A percentile compares a stretch with the other conserved stretches of the same genome.
Evolutionary conservation across 257 asterid genomes (phyloP).

Genomic region (Salvia rosmarinus): DNA sequence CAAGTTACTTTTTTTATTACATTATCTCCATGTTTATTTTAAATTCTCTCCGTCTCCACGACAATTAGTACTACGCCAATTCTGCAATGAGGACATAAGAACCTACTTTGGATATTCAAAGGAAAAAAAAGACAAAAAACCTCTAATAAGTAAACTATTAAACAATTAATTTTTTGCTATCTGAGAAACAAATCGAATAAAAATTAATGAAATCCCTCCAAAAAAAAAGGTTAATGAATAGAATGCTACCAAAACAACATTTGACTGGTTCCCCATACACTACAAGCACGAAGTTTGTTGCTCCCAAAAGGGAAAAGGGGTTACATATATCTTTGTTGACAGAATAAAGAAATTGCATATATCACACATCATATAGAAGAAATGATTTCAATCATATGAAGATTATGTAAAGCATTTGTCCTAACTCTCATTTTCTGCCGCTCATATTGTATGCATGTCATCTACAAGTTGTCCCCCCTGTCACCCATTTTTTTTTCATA

Average conservation of each 20-base stretch:
- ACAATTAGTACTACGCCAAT: too few species aligned
- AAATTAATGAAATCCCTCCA: too few species aligned
- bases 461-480: constrained; percentile 17
- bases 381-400: too few species aligned
- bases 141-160: not conserved
- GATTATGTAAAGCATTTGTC: too few species aligned
- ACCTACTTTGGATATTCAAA: too few species aligned
- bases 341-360: not conserved
- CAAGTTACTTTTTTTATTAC: too few species aligned
- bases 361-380: too few species aligned
- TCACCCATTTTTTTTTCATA: constrained; percentile 45
- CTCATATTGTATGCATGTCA: constrained; percentile 13
- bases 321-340: not conserved
- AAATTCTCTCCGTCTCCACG: too few species aligned
- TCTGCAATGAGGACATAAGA: too few species aligned
- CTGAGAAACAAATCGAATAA: not conserved
- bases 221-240: not conserved
- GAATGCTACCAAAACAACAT: constrained; percentile 6
- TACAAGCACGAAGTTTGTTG: constrained; percentile 12
- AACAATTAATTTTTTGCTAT: too few species aligned
- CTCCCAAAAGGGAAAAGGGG: constrained; percentile 23
- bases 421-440: not conserved
- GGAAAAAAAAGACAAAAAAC: too few species aligned
- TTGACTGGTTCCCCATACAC: constrained; percentile 2
- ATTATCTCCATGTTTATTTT: too few species aligned